These are phyloP conservation scores for Penicillium sp. DNA, from an alignment of 2,329 filamentous ascomycete genomes.

Conservation along the genomic window DNA sequence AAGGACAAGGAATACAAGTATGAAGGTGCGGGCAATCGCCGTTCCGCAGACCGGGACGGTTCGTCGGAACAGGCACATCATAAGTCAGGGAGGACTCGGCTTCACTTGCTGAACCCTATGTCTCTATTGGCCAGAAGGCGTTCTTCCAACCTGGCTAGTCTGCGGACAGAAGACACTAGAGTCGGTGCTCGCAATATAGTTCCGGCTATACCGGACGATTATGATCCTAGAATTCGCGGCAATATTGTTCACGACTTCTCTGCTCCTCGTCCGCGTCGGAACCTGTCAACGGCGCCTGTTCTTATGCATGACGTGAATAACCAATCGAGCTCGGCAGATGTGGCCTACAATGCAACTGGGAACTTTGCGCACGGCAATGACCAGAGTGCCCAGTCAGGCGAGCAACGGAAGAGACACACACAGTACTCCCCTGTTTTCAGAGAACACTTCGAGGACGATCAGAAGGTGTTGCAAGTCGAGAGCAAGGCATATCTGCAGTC, in stretches of 20 bases:
- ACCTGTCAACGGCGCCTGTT: conserved; percentile 28
- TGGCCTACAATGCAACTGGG: too few relatives aligned
- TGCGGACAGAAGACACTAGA: conserved; percentile 45
- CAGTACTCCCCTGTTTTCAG: conserved; percentile 54
- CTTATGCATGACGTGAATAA: too few relatives aligned
- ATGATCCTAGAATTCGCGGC: conserved; percentile 56
- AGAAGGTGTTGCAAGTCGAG: conserved; percentile 33
- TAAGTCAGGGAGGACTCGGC: conserved; percentile 41
- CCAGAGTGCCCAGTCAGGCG: too few relatives aligned
- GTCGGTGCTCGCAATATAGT: conserved; percentile 44
- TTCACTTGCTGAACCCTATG: conserved; percentile 54
- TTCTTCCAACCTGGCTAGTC: conserved; percentile 44
- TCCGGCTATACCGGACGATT: conserved; percentile 50
- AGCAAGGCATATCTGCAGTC: conserved; percentile 39
- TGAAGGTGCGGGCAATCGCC: too few relatives aligned
- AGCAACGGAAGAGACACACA: too few relatives aligned
- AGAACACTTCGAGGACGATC: conserved; percentile 53
- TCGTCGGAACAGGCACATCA: conserved; percentile 25
- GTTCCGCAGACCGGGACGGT: too few relatives aligned
- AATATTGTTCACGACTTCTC: conserved; percentile 59
- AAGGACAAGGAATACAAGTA: too few relatives aligned
- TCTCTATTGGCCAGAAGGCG: conserved; percentile 50
- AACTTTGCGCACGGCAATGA: too few relatives aligned
- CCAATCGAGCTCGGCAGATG: too few relatives aligned
- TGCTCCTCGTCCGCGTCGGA: conserved; percentile 45